phyloP scores from a whole-genome alignment of 2,329 filamentous ascomycete species.

The Ascochyta koolunga region DNA sequence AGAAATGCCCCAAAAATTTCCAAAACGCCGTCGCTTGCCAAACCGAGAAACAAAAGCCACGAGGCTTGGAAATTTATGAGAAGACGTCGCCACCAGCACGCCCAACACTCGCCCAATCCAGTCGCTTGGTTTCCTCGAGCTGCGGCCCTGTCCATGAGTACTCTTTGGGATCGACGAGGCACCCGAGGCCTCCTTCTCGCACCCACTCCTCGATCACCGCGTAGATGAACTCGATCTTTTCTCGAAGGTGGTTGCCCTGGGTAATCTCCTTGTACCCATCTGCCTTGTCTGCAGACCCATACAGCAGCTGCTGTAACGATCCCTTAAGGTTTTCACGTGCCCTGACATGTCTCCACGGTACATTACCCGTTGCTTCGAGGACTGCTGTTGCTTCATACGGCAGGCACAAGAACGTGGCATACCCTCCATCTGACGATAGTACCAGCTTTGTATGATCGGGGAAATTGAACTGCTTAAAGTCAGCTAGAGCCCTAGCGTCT shows the following conservation, averaged over 20 bases:
- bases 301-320: slow-evolving; percentile 74
- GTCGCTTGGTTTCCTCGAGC: slow-evolving; percentile 52
- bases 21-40: slow-evolving; percentile 41
- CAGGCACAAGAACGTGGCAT: slow-evolving; percentile 79
- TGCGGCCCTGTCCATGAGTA: slow-evolving; percentile 53
- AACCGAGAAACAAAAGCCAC: slow-evolving; percentile 15
- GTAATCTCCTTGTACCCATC: slow-evolving; percentile 63
- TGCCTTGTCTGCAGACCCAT: slow-evolving; percentile 57
- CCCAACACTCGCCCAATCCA: slow-evolving; percentile 57
- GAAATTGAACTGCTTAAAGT: slow-evolving; percentile 74
- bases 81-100: slow-evolving; percentile 54
- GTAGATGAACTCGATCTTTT: slow-evolving; percentile 76
- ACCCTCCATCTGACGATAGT: slow-evolving; percentile 73
- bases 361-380: slow-evolving; percentile 65
- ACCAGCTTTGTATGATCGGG: slow-evolving; percentile 88
- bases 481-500: neutral
- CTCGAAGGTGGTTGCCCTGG: slow-evolving; percentile 73
- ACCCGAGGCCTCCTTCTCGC: slow-evolving; percentile 69
- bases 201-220: slow-evolving; percentile 74
- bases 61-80: slow-evolving; percentile 30
- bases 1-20: slow-evolving; percentile 30
- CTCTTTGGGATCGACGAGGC: slow-evolving; percentile 43
- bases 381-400: slow-evolving; percentile 72
- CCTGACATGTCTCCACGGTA: slow-evolving; percentile 70
- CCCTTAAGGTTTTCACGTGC: slow-evolving; percentile 74